Evolutionary conservation across 768 basidiomycete genomes (phyloP).

Genomic region (Boletus pseudo-olivaceus): DNA sequence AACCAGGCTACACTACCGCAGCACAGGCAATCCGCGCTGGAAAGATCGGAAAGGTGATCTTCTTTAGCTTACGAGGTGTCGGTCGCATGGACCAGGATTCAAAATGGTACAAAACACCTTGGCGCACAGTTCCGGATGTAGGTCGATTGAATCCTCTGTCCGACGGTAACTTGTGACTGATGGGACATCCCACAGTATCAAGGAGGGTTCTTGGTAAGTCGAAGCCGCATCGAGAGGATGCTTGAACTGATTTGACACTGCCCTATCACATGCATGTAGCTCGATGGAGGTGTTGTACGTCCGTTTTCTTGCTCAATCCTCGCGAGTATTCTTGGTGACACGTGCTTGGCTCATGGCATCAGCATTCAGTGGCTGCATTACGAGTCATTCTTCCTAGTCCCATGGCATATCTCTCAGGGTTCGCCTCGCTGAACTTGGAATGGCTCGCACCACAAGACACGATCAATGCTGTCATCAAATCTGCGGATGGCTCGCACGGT

Average conservation of each 20-base stretch:
- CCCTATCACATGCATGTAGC: constrained; percentile 35
- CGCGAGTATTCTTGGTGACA: neutral
- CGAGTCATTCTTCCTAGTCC: constrained; percentile 53
- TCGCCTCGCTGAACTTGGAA: constrained; percentile 65
- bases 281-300: constrained; percentile 77
- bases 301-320: neutral
- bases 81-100: constrained; percentile 56
- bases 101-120: constrained; percentile 79
- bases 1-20: constrained; percentile 48
- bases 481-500: constrained; percentile 52
- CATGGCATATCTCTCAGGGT: constrained; percentile 55
- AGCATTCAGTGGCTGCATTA: constrained; percentile 68
- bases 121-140: constrained; percentile 81
- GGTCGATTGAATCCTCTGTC: constrained; percentile 25
- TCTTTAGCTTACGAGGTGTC: constrained; percentile 57
- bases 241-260: neutral
- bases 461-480: constrained; percentile 52
- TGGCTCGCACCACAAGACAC: constrained; percentile 81
- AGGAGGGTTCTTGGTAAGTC: constrained; percentile 76
- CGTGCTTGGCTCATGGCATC: neutral
- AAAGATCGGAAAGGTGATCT: constrained; percentile 67
- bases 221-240: neutral
- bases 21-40: constrained; percentile 50
- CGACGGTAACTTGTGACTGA: neutral
- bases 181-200: constrained; percentile 48